These are phyloP conservation scores for Aspergillus fumigatiaffinis DNA, from an alignment of 2,329 filamentous ascomycete genomes.

Conservation along the genomic window DNA sequence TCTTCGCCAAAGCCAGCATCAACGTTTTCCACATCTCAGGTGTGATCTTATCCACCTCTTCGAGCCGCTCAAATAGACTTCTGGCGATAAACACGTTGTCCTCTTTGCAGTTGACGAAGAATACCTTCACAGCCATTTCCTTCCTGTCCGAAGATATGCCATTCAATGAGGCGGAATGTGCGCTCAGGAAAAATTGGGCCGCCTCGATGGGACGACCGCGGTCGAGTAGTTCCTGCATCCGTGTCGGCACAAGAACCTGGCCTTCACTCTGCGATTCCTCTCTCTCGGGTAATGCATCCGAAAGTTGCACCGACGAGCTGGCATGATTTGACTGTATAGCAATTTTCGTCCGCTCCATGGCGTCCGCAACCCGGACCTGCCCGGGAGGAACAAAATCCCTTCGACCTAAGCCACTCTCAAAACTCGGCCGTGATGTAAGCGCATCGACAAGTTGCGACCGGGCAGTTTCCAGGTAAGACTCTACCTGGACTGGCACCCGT, in stretches of 20 bases:
- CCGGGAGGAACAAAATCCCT: slow-evolving; percentile 3
- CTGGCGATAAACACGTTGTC: slow-evolving; percentile 38
- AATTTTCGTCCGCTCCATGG: slow-evolving; percentile 1
- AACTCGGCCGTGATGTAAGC: neutral
- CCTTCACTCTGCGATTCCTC: neutral
- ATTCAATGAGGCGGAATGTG: slow-evolving; percentile 15
- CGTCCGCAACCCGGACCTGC: slow-evolving; percentile 2
- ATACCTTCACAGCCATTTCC: slow-evolving; percentile 28
- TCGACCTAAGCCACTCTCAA: neutral
- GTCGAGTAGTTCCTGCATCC: slow-evolving; percentile 24
- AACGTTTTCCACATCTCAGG: slow-evolving; percentile 35
- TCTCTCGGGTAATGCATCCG: neutral
- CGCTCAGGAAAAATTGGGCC: slow-evolving; percentile 33
- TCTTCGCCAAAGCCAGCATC: slow-evolving; percentile 33
- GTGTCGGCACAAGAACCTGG: slow-evolving; percentile 12
- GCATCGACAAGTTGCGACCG: neutral
- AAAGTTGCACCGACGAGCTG: neutral
- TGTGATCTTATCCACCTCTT: slow-evolving; percentile 28
- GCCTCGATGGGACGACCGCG: slow-evolving; percentile 31
- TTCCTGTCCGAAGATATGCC: slow-evolving; percentile 24
- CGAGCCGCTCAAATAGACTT: slow-evolving; percentile 33
- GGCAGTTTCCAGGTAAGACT: slow-evolving; percentile 4
- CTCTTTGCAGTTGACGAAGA: slow-evolving; percentile 34
- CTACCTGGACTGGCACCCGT: neutral
- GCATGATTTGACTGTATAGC: neutral